Evolutionary conservation across 2,329 filamentous ascomycete species (phyloP).

Genomic region (Fusarium sp.): DNA sequence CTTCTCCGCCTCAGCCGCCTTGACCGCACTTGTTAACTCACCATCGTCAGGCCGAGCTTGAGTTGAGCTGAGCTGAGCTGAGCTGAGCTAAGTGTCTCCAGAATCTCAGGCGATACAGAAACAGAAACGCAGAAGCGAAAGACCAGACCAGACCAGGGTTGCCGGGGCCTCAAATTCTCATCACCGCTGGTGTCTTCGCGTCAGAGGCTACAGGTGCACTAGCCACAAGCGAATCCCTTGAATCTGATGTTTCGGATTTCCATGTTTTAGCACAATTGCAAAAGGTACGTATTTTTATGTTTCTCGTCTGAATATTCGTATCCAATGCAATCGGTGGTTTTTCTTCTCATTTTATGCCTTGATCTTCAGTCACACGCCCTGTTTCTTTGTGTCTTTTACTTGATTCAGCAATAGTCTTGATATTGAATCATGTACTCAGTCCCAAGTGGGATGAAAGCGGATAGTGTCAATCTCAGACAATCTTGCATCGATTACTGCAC

Average conservation of each 20-base stretch:
- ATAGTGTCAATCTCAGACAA: constrained; percentile 8
- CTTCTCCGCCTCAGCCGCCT: constrained; percentile 16
- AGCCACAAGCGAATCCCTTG: constrained; percentile 27
- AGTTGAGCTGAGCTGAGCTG: background rate
- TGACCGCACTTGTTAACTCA: background rate
- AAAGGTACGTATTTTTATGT: constrained; percentile 29
- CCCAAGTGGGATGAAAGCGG: constrained; percentile 20
- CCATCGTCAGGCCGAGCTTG: background rate
- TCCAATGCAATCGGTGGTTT: background rate
- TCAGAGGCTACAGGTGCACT: constrained; percentile 30
- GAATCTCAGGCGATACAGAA: constrained; percentile 2
- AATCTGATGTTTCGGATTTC: constrained; percentile 35
- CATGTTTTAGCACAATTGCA: constrained; percentile 23
- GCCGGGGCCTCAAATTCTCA: constrained; percentile 10
- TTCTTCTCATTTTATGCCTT: background rate
- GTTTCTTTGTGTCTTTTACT: background rate
- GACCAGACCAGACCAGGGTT: constrained; percentile 25
- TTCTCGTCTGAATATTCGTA: constrained; percentile 7
- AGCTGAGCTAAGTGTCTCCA: constrained; percentile 5
- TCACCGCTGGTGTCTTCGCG: constrained; percentile 12
- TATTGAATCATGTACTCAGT: constrained; percentile 20
- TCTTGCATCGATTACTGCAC: constrained; percentile 18
- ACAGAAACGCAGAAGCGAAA: constrained; percentile 15
- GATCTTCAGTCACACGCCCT: constrained; percentile 10
- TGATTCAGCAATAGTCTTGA: constrained; percentile 1